A percentile compares a stretch with the other conserved stretches of the same genome.
Evolutionary conservation across 2,329 filamentous ascomycete genomes (phyloP).

Genomic region (Ceratocystis albifundus): DNA sequence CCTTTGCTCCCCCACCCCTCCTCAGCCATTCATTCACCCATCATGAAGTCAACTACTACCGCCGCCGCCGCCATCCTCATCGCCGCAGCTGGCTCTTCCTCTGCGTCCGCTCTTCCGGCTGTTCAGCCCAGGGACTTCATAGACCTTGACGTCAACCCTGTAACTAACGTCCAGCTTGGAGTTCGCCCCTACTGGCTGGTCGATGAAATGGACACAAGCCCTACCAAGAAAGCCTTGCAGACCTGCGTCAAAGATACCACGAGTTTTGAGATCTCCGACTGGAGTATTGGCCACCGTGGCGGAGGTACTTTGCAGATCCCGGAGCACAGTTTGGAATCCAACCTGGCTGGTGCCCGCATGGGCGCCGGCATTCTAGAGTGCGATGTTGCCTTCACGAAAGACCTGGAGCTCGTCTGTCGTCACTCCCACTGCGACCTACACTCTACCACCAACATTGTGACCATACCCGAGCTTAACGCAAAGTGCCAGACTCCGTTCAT

Average conservation of each 20-base stretch:
- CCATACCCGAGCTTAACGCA: constrained; percentile 47
- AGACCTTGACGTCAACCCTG: constrained; percentile 26
- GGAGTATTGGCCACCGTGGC: constrained; percentile 52
- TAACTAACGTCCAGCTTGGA: constrained; percentile 46
- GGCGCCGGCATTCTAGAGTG: constrained; percentile 56
- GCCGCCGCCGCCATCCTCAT: constrained; percentile 6
- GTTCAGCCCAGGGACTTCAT: background rate
- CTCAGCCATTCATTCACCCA: background rate
- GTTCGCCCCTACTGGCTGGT: constrained; percentile 54
- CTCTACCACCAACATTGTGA: constrained; percentile 56
- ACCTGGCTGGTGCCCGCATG: constrained; percentile 53
- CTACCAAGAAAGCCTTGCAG: constrained; percentile 48
- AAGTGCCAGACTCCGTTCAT: constrained; percentile 53
- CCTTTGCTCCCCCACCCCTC: too few relatives aligned
- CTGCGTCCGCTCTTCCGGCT: constrained; percentile 13
- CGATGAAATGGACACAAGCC: constrained; percentile 48
- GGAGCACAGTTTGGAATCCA: constrained; percentile 50
- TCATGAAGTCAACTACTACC: constrained; percentile 16
- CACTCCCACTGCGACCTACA: constrained; percentile 58
- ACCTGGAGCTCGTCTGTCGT: constrained; percentile 55
- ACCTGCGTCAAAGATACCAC: constrained; percentile 41
- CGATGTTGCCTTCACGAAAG: constrained; percentile 55
- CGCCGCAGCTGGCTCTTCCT: constrained; percentile 11
- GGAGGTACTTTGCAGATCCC: constrained; percentile 51
- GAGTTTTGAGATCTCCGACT: constrained; percentile 40